Conservation (phyloP, 2,329 filamentous ascomycete species). For the Stemphylium lycopersici region DNA sequence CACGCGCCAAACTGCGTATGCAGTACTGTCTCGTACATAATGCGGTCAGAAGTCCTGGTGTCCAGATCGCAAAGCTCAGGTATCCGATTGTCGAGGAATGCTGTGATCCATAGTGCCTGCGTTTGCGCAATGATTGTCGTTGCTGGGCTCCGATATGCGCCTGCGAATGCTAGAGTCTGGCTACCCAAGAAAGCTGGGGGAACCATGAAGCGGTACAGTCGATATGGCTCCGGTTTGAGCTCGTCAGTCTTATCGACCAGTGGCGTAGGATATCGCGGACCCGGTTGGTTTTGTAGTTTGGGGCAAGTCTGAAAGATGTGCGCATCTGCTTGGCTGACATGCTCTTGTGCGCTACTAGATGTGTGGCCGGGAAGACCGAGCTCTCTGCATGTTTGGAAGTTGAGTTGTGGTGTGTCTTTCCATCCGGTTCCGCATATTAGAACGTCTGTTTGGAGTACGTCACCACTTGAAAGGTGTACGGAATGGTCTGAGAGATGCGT, state of each 20-base stretch:
- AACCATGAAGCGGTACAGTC: conserved; percentile 54
- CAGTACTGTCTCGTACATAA: conserved; percentile 36
- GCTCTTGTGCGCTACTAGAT: conserved; percentile 50
- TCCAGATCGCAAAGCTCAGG: background rate
- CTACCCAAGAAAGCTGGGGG: conserved; percentile 41
- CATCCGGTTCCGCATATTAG: conserved; percentile 65
- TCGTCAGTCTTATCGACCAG: conserved; percentile 10
- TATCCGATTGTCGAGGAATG: conserved; percentile 65
- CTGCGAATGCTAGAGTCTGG: conserved; percentile 51
- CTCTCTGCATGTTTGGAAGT: conserved; percentile 50
- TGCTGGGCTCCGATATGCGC: conserved; percentile 46
- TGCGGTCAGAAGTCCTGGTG: conserved; percentile 4
- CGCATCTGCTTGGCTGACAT: conserved; percentile 54
- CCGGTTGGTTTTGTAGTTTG: conserved; percentile 59
- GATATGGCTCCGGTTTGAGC: conserved; percentile 42
- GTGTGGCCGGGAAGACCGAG: conserved; percentile 34
- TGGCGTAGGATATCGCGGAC: conserved; percentile 24
- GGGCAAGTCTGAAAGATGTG: conserved; percentile 52
- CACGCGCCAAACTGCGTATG: conserved; percentile 41
- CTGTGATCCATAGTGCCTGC: conserved; percentile 58
- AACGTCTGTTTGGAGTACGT: conserved; percentile 54
- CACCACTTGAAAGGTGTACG: conserved; percentile 58
- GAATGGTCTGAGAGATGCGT: conserved; percentile 52
- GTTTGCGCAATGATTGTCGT: conserved; percentile 46
- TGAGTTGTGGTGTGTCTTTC: conserved; percentile 60